These are phyloP conservation scores for Xylaria curta DNA, from an alignment of 495 filamentous ascomycete genomes.

Conservation along the genomic window DNA sequence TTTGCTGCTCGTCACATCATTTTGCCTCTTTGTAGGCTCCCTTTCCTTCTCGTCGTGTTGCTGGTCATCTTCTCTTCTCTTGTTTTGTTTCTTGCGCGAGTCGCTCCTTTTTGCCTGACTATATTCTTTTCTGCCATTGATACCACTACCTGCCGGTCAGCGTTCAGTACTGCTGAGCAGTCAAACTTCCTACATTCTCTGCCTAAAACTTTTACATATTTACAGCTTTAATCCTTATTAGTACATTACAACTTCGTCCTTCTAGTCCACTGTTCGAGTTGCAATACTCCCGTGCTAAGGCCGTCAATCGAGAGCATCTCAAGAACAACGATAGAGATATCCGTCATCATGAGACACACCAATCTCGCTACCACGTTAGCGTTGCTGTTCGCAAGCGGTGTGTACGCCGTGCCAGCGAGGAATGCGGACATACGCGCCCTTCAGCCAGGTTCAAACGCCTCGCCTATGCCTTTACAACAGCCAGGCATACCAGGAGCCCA, in stretches of 20 bases:
- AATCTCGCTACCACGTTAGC: conserved; percentile 1
- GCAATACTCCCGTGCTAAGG: neutral
- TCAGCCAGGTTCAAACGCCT: neutral
- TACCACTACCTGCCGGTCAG: conserved; percentile 36
- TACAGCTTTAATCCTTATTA: conserved; percentile 22
- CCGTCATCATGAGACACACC: conserved; percentile 11
- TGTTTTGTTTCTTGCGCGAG: conserved; percentile 25
- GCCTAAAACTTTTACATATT: neutral
- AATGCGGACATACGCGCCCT: neutral
- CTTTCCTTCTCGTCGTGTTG: conserved; percentile 26
- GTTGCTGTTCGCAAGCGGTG: neutral
- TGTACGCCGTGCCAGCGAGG: conserved; percentile 9
- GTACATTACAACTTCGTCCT: neutral
- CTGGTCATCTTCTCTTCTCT: conserved; percentile 25
- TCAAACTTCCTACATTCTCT: conserved; percentile 30
- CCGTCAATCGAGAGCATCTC: neutral
- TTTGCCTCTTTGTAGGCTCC: conserved; percentile 21
- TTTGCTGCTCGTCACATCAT: conserved; percentile 23
- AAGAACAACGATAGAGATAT: neutral
- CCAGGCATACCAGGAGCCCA: neutral
- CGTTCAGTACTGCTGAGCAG: conserved; percentile 38
- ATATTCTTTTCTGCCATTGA: neutral
- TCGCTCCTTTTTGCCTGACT: conserved; percentile 25
- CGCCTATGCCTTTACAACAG: neutral
- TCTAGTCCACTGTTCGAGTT: neutral